Base-by-base conservation (phyloP, 805 yeast species). In the Ogataea pilisensis region DNA sequence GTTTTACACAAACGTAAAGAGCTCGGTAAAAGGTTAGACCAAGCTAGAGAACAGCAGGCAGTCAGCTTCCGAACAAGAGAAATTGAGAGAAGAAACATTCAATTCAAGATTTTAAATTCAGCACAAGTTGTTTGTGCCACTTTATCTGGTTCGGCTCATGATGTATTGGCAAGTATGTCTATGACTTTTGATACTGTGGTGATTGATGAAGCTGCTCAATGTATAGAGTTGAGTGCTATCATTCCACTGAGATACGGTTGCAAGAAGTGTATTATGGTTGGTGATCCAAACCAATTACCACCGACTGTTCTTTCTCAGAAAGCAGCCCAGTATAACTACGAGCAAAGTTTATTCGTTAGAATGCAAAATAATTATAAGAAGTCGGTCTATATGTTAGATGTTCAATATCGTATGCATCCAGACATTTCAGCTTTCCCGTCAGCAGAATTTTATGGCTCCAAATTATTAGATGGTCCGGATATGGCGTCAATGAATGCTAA, bases 381-480 rank as follows among this genome's bases (percentile, higher is more conserved):
- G 56, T 68, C 86, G 0, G 83, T 85, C 4, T 76, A 87, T 50
- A 64, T 91, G 49, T 73, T 93, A 53, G 82, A 91, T 63, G 91
- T 87, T 9, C 99, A 91, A 58, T 91, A 91, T 60, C 91, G 99
- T 68, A 91, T 93, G 99, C 95, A 95, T 62, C 97, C 99, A 0
- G 80, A 73, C 4, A 93, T 93, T 36, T 85, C 97, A 16, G 60
- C 50, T 34, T 95, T 93, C 60, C 99, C 99, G 1, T 85, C 96
- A 20, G 57, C 65, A 11, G 85, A 86, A 56, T 95, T 93, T 58
- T 93, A 93, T 57, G 58, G 77, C 8, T 82, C 86, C 0, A 72
- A 71, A 42, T 70, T 93, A 41, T 65, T 75, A 35, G 95, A 90
- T 61, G 99, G 97, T 3, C 80, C 77, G 1, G 72, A 70, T n/a